Evolutionary conservation across 2,329 filamentous ascomycete genomes (phyloP), one percentile per base, ranked within the genome.

Genomic region (Zarea fungicola): DNA sequence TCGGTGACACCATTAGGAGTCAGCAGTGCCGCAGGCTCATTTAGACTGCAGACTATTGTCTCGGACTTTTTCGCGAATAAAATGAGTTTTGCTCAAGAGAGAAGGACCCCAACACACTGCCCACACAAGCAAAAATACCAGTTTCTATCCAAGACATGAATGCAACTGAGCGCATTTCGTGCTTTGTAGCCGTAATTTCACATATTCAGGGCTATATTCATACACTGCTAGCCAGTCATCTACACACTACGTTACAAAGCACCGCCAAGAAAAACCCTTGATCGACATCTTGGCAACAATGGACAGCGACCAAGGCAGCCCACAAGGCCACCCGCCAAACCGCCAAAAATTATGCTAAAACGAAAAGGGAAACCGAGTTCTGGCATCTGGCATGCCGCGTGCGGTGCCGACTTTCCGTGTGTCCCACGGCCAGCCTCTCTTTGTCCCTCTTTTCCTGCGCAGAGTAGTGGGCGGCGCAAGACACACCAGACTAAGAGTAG

Each of bases 241-340:
- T 19, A 13, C 28, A 35, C 29, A n/a, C 21, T 35, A 44, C 42
- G 42, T 44, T 44, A 23, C 42, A 44, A 14, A 13, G 21, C 10
- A 9, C 8, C 8, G 37, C 22, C 16, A 36, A 42, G 36, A 50
- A 42, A n/a, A 50, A 50, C 42, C 48, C 42, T 50, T 50, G 48
- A 50, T 50, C 48, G 48, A 40, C 48, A 41, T 14, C 42, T 50
- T 45, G 41, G 41, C 48, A n/a, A n/a, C n/a, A n/a, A n/a, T n/a
- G n/a, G n/a, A 35, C 23, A 23, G 37, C 22, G 11, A 32, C 18
- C 7, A 16, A 23, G 11, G 22, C n/a, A 31, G 34, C 29, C 36
- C 29, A 48, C 34, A 42, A 42, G 29, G 31, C 29, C 29, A 36
- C 19, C 36, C 39, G 35, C 35, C 29, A 14, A 48, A 18, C n/a